Conservation (phyloP, 495 filamentous ascomycete species). For the Cercophora scortea region DNA sequence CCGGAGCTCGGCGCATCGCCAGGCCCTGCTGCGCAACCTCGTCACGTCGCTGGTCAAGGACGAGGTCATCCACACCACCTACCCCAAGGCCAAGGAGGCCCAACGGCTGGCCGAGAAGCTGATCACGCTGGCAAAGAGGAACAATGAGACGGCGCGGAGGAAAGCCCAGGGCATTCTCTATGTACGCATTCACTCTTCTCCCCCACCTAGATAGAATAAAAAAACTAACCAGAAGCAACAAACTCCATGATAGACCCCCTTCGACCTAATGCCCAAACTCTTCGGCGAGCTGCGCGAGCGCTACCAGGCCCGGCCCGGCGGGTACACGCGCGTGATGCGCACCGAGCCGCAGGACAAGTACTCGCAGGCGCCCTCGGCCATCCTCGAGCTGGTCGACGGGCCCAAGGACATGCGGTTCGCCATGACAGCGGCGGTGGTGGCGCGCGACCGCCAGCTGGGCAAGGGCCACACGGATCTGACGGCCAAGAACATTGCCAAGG, state of each 20-base stretch:
- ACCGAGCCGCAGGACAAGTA: conserved; percentile 69
- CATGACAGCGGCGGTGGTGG: conserved; percentile 76
- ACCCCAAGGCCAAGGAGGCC: conserved; percentile 93
- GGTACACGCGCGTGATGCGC: conserved; percentile 89
- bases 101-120: conserved; percentile 88
- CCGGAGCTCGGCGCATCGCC: conserved; percentile 76
- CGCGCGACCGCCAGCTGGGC: conserved; percentile 46
- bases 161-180: conserved; percentile 70
- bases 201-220: background rate
- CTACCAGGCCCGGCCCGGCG: conserved; percentile 74
- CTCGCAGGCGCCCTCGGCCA: conserved; percentile 80
- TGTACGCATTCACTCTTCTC: conserved; percentile 42
- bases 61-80: conserved; percentile 90
- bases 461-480: conserved; percentile 60
- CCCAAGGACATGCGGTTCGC: conserved; percentile 92
- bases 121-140: conserved; percentile 85
- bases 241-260: conserved; percentile 37
- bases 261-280: conserved; percentile 70
- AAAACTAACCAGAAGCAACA: background rate
- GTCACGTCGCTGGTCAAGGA: conserved; percentile 91
- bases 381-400: conserved; percentile 94
- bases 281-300: conserved; percentile 75
- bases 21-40: conserved; percentile 90
- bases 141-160: conserved; percentile 65
- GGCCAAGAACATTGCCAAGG: conserved; percentile 69